These are phyloP conservation scores for Tricholoma matsutake DNA, from an alignment of 768 basidiomycete genomes.

Conservation along the genomic window DNA sequence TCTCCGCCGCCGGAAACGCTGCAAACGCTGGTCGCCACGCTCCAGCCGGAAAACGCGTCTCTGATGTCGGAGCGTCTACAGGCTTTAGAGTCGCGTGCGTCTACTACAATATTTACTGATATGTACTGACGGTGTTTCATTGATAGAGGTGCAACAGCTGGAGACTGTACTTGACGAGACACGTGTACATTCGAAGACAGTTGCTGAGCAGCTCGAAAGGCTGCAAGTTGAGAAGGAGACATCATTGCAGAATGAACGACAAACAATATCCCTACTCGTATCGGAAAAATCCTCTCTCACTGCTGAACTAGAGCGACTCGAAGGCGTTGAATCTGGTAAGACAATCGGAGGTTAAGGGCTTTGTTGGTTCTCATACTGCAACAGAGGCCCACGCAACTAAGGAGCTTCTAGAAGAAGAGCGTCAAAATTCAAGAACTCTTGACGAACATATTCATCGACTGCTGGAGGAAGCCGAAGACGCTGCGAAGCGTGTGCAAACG, in stretches of 20 bases:
- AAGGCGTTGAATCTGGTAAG: constrained; percentile 60
- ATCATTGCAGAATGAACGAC: constrained; percentile 54
- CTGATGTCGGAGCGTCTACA: constrained; percentile 28
- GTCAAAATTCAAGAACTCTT: constrained; percentile 35
- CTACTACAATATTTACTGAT: background rate
- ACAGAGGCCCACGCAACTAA: constrained; percentile 46
- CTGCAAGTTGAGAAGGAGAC: constrained; percentile 32
- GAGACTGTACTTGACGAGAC: constrained; percentile 34
- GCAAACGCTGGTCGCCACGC: constrained; percentile 12
- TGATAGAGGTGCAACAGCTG: constrained; percentile 30
- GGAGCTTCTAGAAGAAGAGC: constrained; percentile 40
- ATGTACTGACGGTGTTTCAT: background rate
- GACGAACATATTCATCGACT: constrained; percentile 41
- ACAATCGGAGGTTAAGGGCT: background rate
- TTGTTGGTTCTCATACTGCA: constrained; percentile 5
- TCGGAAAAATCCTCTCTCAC: constrained; percentile 64
- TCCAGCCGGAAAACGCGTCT: constrained; percentile 24
- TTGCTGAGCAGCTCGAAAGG: constrained; percentile 29
- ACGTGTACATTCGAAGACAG: constrained; percentile 24
- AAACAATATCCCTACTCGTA: constrained; percentile 75
- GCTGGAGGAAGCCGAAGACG: constrained; percentile 35
- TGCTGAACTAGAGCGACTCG: constrained; percentile 55
- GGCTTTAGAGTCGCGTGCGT: constrained; percentile 29
- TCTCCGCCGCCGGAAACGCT: constrained; percentile 19
- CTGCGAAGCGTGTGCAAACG: constrained; percentile 36